phyloP scores from a whole-genome alignment of 2,329 filamentous ascomycete species.

The Sclerotinia sclerotiorum region DNA sequence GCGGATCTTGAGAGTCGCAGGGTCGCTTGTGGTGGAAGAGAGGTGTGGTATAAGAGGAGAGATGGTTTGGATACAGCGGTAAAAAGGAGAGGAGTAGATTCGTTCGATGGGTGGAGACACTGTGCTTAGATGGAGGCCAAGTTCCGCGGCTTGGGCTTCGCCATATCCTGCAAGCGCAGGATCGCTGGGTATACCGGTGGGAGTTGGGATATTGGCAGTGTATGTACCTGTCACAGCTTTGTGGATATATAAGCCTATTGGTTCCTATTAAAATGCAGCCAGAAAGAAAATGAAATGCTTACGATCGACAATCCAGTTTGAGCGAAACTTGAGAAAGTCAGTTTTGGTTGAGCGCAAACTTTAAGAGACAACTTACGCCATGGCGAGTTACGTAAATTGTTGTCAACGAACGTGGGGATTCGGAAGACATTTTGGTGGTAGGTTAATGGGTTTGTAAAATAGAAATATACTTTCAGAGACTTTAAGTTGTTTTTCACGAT shows the following conservation, averaged over 20 bases:
- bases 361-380: conserved; percentile 56
- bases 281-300: too few relatives aligned
- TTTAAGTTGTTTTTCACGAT: conserved; percentile 17
- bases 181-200: conserved; percentile 85
- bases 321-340: conserved; percentile 67
- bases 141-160: conserved; percentile 76
- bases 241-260: too few relatives aligned
- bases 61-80: conserved; percentile 83
- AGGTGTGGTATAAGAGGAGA: conserved; percentile 62
- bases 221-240: conserved; percentile 70
- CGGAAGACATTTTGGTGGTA: conserved; percentile 9
- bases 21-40: conserved; percentile 27
- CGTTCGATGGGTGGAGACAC: conserved; percentile 67
- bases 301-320: conserved; percentile 81
- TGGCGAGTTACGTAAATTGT: conserved; percentile 73
- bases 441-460: not conserved
- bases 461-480: conserved; percentile 42
- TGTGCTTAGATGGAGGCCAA: conserved; percentile 63
- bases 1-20: conserved; percentile 46
- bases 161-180: conserved; percentile 86
- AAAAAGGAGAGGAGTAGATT: conserved; percentile 84
- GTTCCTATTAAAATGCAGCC: too few relatives aligned
- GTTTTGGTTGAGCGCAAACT: conserved; percentile 25
- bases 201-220: conserved; percentile 68
- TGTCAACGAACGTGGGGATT: conserved; percentile 20